Conservation (phyloP, 306 rosid species). For the Neltuma alba region DNA sequence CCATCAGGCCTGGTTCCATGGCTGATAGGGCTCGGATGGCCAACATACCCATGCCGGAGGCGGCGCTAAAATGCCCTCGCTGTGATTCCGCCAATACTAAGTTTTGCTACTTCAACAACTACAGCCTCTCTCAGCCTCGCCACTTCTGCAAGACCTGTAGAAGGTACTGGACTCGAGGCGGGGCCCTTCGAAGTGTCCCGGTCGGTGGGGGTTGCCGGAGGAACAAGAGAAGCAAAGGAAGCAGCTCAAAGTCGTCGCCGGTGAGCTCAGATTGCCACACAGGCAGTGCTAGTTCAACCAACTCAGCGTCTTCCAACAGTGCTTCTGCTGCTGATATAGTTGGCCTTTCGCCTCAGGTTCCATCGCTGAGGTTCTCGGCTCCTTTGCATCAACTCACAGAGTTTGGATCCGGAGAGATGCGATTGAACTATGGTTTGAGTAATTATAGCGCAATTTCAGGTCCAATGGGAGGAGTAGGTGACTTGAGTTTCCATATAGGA, state of each 20-base stretch:
- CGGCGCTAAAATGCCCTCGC: constrained; percentile 74
- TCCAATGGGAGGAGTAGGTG: constrained; percentile 59
- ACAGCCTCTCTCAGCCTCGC: constrained; percentile 92
- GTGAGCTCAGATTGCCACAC: constrained; percentile 63
- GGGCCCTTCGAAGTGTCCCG: constrained; percentile 75
- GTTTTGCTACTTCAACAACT: constrained; percentile 93
- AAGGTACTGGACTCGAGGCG: constrained; percentile 93
- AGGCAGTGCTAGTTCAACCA: constrained; percentile 50
- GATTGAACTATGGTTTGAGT: constrained; percentile 57
- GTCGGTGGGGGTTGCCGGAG: constrained; percentile 93
- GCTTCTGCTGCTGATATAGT: constrained; percentile 37
- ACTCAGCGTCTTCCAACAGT: constrained; percentile 41
- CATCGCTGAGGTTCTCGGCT: constrained; percentile 57
- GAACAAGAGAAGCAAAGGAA: constrained; percentile 72
- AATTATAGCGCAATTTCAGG: constrained; percentile 44
- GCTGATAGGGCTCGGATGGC: constrained; percentile 89
- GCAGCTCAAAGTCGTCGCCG: constrained; percentile 68
- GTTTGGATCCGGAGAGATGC: constrained; percentile 47
- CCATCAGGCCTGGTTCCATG: constrained; percentile 79
- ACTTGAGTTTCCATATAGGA: constrained; percentile 68
- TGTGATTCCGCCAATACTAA: constrained; percentile 93
- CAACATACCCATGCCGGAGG: constrained; percentile 74
- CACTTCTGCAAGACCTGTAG: constrained; percentile 95
- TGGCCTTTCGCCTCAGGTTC: constrained; percentile 40
- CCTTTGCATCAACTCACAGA: constrained; percentile 60